phyloP scores from a whole-genome alignment of 495 filamentous ascomycete genomes.

The Trichoderma virens region DNA sequence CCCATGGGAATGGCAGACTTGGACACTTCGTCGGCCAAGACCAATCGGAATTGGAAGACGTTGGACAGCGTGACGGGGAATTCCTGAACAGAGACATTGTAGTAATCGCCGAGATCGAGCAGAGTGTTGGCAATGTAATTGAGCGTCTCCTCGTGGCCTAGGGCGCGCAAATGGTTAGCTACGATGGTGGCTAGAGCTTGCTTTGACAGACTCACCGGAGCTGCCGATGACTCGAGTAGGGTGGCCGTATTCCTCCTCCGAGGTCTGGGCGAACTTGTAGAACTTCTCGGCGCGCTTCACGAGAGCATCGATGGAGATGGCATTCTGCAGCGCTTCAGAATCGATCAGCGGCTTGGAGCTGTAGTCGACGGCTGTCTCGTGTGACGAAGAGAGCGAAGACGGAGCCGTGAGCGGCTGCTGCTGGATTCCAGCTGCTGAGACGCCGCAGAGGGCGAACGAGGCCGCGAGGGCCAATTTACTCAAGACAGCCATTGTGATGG shows the following conservation, averaged over 20 bases:
- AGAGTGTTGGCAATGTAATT: slow-evolving; percentile 51
- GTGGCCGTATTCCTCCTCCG: slow-evolving; percentile 48
- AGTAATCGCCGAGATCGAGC: slow-evolving; percentile 45
- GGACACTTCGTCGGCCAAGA: slow-evolving; percentile 44
- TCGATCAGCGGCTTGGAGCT: slow-evolving; percentile 33
- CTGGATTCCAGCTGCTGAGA: background rate
- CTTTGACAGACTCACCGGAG: slow-evolving; percentile 43
- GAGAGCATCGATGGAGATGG: slow-evolving; percentile 45
- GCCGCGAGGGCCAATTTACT: slow-evolving; percentile 4
- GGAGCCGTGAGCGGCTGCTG: background rate
- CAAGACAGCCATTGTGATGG: background rate
- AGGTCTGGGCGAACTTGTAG: slow-evolving; percentile 47
- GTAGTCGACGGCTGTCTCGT: background rate
- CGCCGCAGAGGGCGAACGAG: slow-evolving; percentile 2
- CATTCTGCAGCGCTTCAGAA: slow-evolving; percentile 44
- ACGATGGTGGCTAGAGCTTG: too few species aligned
- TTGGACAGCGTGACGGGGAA: slow-evolving; percentile 53
- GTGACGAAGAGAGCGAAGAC: background rate
- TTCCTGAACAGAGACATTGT: slow-evolving; percentile 48
- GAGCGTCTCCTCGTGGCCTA: slow-evolving; percentile 52
- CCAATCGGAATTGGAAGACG: slow-evolving; percentile 48
- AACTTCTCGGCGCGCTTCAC: slow-evolving; percentile 46
- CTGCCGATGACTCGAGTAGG: slow-evolving; percentile 60
- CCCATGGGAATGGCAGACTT: slow-evolving; percentile 48
- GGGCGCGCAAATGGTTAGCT: background rate